These are phyloP conservation scores for Septoria petroselini DNA, from an alignment of 2,329 filamentous ascomycete genomes.

Conservation along the genomic window DNA sequence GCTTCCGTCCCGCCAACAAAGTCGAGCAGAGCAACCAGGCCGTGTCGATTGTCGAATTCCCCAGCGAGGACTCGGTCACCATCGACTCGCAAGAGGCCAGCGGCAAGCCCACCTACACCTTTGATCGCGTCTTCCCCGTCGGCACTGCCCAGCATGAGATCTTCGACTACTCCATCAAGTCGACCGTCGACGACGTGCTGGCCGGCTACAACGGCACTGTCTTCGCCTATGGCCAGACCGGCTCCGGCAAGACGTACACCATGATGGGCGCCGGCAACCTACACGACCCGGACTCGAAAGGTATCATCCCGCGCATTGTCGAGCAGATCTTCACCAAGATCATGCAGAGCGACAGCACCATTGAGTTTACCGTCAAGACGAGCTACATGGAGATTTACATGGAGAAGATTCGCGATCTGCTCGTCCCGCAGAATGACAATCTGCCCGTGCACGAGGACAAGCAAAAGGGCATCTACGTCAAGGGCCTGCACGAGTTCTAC, in stretches of 20 bases:
- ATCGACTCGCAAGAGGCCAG: slow-evolving; percentile 79
- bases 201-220: slow-evolving; percentile 99
- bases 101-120: slow-evolving; percentile 73
- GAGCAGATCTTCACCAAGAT: slow-evolving; percentile 98
- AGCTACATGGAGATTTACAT: slow-evolving; percentile 99
- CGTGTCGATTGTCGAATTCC: slow-evolving; percentile 86
- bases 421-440: slow-evolving; percentile 92
- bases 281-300: slow-evolving; percentile 80
- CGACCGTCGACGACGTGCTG: slow-evolving; percentile 95
- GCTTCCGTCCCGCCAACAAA: slow-evolving; percentile 96
- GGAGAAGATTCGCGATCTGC: slow-evolving; percentile 92
- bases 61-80: slow-evolving; percentile 81
- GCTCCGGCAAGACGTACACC: slow-evolving; percentile 97
- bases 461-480: slow-evolving; percentile 92
- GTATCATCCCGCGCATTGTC: slow-evolving; percentile 94
- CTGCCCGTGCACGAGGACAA: slow-evolving; percentile 98
- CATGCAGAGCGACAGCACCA: slow-evolving; percentile 82
- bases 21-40: slow-evolving; percentile 86
- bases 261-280: slow-evolving; percentile 93
- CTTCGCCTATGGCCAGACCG: slow-evolving; percentile 97
- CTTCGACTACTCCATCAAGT: slow-evolving; percentile 95
- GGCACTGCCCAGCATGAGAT: slow-evolving; percentile 84
- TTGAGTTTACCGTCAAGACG: slow-evolving; percentile 97
- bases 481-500: slow-evolving; percentile 90
- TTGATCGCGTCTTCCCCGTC: slow-evolving; percentile 97